Conservation (phyloP, 2,329 filamentous ascomycete species). For the Penicillium rolfsii region DNA sequence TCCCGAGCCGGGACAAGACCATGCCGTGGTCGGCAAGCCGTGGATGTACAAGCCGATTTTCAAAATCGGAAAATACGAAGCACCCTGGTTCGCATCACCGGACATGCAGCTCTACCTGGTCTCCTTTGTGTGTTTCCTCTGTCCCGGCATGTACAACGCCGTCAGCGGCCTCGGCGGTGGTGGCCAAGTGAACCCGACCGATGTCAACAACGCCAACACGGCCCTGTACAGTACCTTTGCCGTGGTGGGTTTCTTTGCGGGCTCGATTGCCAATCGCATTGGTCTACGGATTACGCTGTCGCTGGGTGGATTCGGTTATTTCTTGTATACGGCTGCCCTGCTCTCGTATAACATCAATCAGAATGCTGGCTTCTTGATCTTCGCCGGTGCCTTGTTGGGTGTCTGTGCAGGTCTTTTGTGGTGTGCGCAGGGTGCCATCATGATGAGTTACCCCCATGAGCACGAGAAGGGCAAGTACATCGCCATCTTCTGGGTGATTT, state of each 20-base stretch:
- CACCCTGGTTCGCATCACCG: conserved; percentile 74
- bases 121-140: conserved; percentile 70
- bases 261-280: conserved; percentile 52
- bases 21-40: conserved; percentile 38
- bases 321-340: conserved; percentile 54
- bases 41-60: conserved; percentile 70
- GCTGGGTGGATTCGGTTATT: conserved; percentile 54
- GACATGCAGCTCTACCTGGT: conserved; percentile 73
- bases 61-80: conserved; percentile 56
- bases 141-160: conserved; percentile 74
- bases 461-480: conserved; percentile 84
- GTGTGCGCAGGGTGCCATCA: conserved; percentile 56
- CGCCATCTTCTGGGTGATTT: conserved; percentile 91
- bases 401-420: conserved; percentile 55
- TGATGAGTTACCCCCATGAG: conserved; percentile 84
- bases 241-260: conserved; percentile 65
- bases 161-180: conserved; percentile 67
- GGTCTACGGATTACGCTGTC: conserved; percentile 49
- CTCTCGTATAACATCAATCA: conserved; percentile 56
- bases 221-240: conserved; percentile 75
- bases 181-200: conserved; percentile 61
- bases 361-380: conserved; percentile 54
- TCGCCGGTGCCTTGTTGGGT: conserved; percentile 54
- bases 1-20: conserved; percentile 28
- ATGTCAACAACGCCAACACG: conserved; percentile 68